These are phyloP conservation scores for Hymenochaete sp. DNA, from an alignment of 1,284 basidiomycete species.

Conservation along the genomic window DNA sequence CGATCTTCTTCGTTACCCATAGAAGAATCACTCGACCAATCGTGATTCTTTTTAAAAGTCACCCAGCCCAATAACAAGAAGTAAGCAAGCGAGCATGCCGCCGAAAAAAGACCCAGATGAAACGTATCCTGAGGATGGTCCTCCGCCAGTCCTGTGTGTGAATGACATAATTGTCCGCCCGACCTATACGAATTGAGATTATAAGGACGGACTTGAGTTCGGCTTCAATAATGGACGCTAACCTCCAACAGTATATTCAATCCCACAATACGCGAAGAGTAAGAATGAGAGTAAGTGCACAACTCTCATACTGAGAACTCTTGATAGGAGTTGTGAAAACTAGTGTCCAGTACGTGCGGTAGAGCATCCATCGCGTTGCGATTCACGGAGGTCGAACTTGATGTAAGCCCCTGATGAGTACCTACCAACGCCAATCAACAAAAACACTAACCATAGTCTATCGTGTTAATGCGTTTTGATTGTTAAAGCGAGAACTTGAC, in stretches of 20 bases:
- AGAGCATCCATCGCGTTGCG: no score
- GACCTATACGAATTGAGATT: slow-evolving; percentile 29
- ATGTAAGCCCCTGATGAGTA: no score
- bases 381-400: no score
- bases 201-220: no score
- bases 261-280: slow-evolving; percentile 55
- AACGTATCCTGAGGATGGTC: slow-evolving; percentile 41
- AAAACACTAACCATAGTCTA: no score
- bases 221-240: slow-evolving; percentile 9
- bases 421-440: no score
- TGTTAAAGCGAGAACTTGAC: no score
- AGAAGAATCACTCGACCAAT: slow-evolving; percentile 48
- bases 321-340: no score
- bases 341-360: no score
- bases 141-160: slow-evolving; percentile 37
- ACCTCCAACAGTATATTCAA: slow-evolving; percentile 60
- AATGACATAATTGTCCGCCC: slow-evolving; percentile 55
- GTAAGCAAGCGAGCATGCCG: no score
- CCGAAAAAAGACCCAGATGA: slow-evolving; percentile 50
- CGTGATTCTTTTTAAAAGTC: slow-evolving; percentile 37
- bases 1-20: slow-evolving; percentile 51
- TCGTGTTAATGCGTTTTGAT: no score
- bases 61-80: not conserved
- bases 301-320: slow-evolving; percentile 37
- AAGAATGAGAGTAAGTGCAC: slow-evolving; percentile 55